Evolutionary conservation across 2,329 filamentous ascomycete genomes (phyloP).

Genomic region (Domatiomyces globalis): DNA sequence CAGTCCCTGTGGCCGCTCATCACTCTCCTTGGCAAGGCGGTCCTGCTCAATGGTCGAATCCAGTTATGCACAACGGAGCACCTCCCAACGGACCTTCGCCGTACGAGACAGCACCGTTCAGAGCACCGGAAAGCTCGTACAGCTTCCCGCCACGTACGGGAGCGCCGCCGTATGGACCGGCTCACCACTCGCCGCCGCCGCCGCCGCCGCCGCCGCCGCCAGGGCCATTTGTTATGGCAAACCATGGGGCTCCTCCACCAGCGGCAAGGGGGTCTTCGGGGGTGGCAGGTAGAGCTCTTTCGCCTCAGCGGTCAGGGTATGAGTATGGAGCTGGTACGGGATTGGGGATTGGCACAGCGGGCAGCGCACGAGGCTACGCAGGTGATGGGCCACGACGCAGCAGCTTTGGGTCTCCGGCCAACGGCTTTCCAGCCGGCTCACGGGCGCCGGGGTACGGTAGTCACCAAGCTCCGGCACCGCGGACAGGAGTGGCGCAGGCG

Average conservation of each 20-base stretch:
- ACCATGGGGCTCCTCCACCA: constrained; percentile 4
- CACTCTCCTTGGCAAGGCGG: constrained; percentile 17
- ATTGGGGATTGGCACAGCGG: neutral
- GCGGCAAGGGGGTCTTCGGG: constrained; percentile 1
- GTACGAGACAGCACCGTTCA: constrained; percentile 4
- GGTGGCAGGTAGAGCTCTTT: constrained; percentile 4
- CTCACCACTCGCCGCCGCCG: neutral
- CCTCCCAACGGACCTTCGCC: constrained; percentile 25
- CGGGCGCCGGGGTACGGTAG: constrained; percentile 4
- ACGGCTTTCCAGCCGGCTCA: constrained; percentile 9
- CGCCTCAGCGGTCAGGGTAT: constrained; percentile 7
- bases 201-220: constrained; percentile 1
- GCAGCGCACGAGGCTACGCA: neutral
- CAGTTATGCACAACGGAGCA: constrained; percentile 26
- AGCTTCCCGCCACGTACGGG: neutral
- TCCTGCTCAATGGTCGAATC: constrained; percentile 23
- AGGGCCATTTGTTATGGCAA: constrained; percentile 7
- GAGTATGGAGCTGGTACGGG: constrained; percentile 1
- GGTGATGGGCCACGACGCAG: constrained; percentile 7
- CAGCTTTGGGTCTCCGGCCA: constrained; percentile 9
- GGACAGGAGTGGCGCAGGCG: constrained; percentile 4
- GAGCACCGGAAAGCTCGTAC: neutral
- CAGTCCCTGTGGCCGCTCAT: constrained; percentile 23
- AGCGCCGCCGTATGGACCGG: constrained; percentile 8
- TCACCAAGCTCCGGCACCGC: constrained; percentile 5